phyloP scores from a whole-genome alignment of 306 rosid species.

The Notholithocarpus densiflorus region DNA sequence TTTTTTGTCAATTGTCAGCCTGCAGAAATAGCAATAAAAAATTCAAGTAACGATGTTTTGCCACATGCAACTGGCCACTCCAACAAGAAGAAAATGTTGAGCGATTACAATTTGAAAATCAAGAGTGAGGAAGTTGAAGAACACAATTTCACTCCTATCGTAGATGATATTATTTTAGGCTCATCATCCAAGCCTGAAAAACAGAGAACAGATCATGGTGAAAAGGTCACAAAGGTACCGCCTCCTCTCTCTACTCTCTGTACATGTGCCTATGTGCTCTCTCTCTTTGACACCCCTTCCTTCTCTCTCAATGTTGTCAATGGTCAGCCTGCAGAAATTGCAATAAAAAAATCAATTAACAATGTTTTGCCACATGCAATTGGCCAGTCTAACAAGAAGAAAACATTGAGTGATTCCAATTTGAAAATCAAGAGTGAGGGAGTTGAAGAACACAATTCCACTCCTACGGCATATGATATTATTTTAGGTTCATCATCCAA shows the following conservation, averaged over 20 bases:
- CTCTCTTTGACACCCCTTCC: neutral
- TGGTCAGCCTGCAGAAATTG: slow-evolving; percentile 16
- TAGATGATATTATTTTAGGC: slow-evolving; percentile 1
- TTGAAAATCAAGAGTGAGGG: slow-evolving; percentile 5
- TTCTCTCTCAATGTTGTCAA: neutral
- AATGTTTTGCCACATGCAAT: neutral
- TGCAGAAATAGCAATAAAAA: slow-evolving; percentile 7
- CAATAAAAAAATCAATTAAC: neutral
- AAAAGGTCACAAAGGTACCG: slow-evolving; percentile 8
- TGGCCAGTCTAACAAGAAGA: slow-evolving; percentile 15
- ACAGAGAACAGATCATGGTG: slow-evolving; percentile 8
- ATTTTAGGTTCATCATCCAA: slow-evolving; percentile 10
- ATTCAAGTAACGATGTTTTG: neutral
- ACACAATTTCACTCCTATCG: neutral
- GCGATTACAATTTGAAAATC: neutral
- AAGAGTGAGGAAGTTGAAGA: slow-evolving; percentile 23
- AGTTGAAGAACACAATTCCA: slow-evolving; percentile 11
- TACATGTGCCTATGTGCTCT: neutral
- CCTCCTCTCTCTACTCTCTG: neutral
- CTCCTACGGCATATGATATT: neutral
- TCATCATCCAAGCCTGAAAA: slow-evolving; percentile 12
- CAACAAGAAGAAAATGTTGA: slow-evolving; percentile 13
- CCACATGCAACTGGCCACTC: slow-evolving; percentile 6
- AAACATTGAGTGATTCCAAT: neutral
- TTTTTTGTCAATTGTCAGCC: slow-evolving; percentile 8